These are phyloP conservation scores for Lachancea nothofagi DNA, from an alignment of 805 yeast genomes.

Conservation along the genomic window DNA sequence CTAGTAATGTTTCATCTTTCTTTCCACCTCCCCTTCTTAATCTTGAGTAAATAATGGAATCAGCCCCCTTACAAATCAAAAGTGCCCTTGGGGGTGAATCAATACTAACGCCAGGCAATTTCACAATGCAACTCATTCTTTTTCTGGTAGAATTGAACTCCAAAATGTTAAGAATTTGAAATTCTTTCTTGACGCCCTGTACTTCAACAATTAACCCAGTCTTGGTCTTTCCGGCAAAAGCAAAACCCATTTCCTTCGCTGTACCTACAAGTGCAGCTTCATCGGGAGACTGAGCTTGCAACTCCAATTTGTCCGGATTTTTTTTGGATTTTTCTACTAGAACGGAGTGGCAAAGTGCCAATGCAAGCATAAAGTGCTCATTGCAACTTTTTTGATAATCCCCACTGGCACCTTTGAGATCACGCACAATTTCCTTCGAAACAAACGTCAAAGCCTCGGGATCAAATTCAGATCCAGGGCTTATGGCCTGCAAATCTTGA, in stretches of 20 bases:
- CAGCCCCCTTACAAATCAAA: constrained; percentile 80
- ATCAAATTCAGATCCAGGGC: constrained; percentile 37
- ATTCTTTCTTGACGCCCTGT: constrained; percentile 67
- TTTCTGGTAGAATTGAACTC: constrained; percentile 83
- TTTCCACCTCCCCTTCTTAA: constrained; percentile 38
- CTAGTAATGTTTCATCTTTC: constrained; percentile 43
- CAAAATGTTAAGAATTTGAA: constrained; percentile 61
- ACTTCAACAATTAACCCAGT: constrained; percentile 60
- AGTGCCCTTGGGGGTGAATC: constrained; percentile 53
- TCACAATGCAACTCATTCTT: constrained; percentile 79
- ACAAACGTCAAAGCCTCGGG: constrained; percentile 66
- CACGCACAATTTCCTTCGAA: constrained; percentile 60
- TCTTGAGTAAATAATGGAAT: constrained; percentile 69
- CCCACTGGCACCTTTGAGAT: constrained; percentile 45
- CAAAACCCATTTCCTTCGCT: constrained; percentile 72
- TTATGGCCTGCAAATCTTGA: constrained; percentile 36
- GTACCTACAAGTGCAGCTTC: constrained; percentile 82
- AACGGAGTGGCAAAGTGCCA: constrained; percentile 77
- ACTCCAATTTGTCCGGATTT: constrained; percentile 47
- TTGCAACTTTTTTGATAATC: constrained; percentile 48
- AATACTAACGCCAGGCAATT: constrained; percentile 47
- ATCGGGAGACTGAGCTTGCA: constrained; percentile 81
- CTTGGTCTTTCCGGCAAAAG: constrained; percentile 60
- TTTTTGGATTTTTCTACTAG: constrained; percentile 60
- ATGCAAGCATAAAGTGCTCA: constrained; percentile 70